phyloP scores from a whole-genome alignment of 1,139 yeast genomes.

The Maudiozyma humilis region DNA sequence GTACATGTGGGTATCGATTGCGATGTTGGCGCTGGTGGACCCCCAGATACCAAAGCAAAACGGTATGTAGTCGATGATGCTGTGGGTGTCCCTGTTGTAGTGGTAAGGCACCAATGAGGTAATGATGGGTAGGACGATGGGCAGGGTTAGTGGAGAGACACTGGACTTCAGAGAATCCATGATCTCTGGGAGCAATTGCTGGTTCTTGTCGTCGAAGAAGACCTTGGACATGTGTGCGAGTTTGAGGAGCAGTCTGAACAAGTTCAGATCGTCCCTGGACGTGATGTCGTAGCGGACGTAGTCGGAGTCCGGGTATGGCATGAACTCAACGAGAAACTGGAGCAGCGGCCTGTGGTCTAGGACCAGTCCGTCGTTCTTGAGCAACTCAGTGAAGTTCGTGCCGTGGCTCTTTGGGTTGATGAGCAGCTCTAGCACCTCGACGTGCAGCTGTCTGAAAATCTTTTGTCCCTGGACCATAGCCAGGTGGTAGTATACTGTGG shows the following conservation, averaged over 20 bases:
- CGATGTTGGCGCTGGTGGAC: constrained; percentile 48
- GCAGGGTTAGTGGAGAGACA: constrained; percentile 50
- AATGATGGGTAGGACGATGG: constrained; percentile 50
- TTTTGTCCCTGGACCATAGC: constrained; percentile 71
- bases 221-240: constrained; percentile 35
- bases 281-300: constrained; percentile 32
- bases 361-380: constrained; percentile 29
- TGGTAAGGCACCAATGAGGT: constrained; percentile 44
- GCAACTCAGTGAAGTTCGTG: constrained; percentile 40
- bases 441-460: constrained; percentile 52
- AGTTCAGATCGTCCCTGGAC: constrained; percentile 31
- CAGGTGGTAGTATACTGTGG: constrained; percentile 67
- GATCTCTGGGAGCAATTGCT: constrained; percentile 29
- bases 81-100: constrained; percentile 20
- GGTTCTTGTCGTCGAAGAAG: constrained; percentile 33
- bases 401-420: constrained; percentile 29
- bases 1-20: constrained; percentile 59
- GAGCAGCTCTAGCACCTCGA: constrained; percentile 54
- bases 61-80: constrained; percentile 42
- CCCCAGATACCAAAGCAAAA: constrained; percentile 71
- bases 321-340: constrained; percentile 38
- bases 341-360: constrained; percentile 50
- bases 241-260: constrained; percentile 33
- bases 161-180: constrained; percentile 33
- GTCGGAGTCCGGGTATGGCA: constrained; percentile 41